Conservation (phyloP, 2,329 filamentous ascomycete species). For the Clarireedia paspali region DNA sequence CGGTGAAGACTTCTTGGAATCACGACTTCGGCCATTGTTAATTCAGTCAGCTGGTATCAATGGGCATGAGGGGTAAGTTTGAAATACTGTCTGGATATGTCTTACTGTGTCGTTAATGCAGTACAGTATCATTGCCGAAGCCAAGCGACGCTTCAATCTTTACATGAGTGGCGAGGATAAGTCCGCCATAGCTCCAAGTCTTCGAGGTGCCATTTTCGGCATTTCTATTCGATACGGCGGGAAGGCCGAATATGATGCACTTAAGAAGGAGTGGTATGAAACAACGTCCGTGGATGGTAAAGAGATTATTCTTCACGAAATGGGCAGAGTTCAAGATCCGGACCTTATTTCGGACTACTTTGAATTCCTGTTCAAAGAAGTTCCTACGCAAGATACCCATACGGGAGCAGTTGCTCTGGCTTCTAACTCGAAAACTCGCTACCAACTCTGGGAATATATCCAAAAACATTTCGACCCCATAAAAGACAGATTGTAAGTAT, state of each 20-base stretch:
- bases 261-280: constrained; percentile 78
- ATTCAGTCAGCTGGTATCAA: constrained; percentile 67
- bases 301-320: constrained; percentile 69
- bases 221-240: constrained; percentile 69
- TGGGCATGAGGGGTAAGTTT: constrained; percentile 63
- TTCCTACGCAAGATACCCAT: constrained; percentile 83
- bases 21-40: constrained; percentile 75
- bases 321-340: constrained; percentile 61
- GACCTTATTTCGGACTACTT: constrained; percentile 61
- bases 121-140: constrained; percentile 61
- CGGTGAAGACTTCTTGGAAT: constrained; percentile 72
- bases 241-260: constrained; percentile 58
- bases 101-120: not conserved
- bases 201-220: constrained; percentile 74
- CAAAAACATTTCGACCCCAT: constrained; percentile 75
- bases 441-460: constrained; percentile 76
- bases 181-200: constrained; percentile 68
- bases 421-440: constrained; percentile 64
- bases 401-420: constrained; percentile 67
- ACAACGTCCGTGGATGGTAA: constrained; percentile 86
- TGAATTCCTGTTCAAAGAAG: constrained; percentile 74
- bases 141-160: constrained; percentile 69
- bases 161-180: constrained; percentile 60
- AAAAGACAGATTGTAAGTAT: constrained; percentile 50
- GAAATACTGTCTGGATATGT: not conserved